Conservation (phyloP, 768 basidiomycete genomes). For the Leccinum disarticulatum region DNA sequence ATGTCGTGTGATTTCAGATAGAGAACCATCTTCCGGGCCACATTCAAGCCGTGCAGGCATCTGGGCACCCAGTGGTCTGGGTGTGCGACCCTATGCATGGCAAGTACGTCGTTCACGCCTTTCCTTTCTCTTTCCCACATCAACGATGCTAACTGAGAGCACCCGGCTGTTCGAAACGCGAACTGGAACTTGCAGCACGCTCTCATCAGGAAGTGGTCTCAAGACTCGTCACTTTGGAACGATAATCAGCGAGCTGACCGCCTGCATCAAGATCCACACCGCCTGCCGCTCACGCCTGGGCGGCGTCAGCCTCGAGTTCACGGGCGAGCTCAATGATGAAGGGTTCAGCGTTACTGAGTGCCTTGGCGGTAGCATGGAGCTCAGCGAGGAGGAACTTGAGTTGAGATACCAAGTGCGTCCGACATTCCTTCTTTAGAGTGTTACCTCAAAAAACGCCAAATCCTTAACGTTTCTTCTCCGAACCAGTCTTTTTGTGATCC, state of each 20-base stretch:
- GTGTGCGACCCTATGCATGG: conserved; percentile 99
- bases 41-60: conserved; percentile 74
- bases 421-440: not conserved
- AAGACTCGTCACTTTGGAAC: conserved; percentile 91
- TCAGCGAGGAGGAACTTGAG: conserved; percentile 86
- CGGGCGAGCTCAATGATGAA: conserved; percentile 86
- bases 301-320: conserved; percentile 87
- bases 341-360: conserved; percentile 97
- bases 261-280: conserved; percentile 79
- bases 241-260: conserved; percentile 84
- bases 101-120: conserved; percentile 59
- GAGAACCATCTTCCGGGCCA: conserved; percentile 73
- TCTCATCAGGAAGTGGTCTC: conserved; percentile 73
- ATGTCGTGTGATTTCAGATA: conserved; percentile 47
- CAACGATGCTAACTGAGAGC: not conserved
- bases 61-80: conserved; percentile 89
- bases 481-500: conserved; percentile 89
- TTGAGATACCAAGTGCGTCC: conserved; percentile 77
- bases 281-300: conserved; percentile 72
- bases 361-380: conserved; percentile 93
- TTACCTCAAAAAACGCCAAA: too few species aligned
- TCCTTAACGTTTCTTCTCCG: not conserved
- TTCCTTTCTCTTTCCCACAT: not conserved
- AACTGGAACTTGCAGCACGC: conserved; percentile 55
- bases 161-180: not conserved